A percentile compares a stretch with the other conserved stretches of the same genome.
phyloP scores from a whole-genome alignment of 2,329 filamentous ascomycete species.

The Sporothrix mexicana region DNA sequence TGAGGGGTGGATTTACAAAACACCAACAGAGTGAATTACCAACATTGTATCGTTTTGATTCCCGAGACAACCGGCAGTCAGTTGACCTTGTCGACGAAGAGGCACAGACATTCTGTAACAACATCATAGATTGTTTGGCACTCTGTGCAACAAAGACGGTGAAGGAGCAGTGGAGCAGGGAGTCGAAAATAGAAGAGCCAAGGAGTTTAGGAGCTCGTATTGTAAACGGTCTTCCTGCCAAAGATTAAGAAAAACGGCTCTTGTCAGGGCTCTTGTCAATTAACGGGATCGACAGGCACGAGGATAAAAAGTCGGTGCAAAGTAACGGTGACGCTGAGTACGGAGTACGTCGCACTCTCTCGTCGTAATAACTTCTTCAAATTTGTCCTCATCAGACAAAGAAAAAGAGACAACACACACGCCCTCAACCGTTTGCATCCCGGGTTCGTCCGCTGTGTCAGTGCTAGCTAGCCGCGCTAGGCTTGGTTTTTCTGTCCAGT shows the following conservation, averaged over 20 bases:
- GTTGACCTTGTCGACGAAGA: neutral
- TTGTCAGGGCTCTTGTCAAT: neutral
- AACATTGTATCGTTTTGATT: neutral
- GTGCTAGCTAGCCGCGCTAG: neutral
- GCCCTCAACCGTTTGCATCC: neutral
- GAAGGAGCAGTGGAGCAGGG: neutral
- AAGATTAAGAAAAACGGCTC: neutral
- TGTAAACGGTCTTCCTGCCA: neutral
- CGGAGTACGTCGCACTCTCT: neutral
- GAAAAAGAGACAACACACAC: neutral
- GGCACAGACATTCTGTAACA: neutral
- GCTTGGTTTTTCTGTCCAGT: neutral
- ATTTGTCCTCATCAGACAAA: neutral
- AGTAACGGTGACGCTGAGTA: neutral
- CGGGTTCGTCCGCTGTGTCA: slow-evolving; percentile 18
- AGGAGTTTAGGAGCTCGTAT: neutral
- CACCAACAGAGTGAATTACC: neutral
- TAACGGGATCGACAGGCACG: slow-evolving; percentile 12
- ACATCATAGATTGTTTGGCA: neutral
- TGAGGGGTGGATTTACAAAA: no score
- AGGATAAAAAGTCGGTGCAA: neutral
- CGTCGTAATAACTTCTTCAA: neutral
- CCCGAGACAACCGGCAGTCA: slow-evolving; percentile 19
- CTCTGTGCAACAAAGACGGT: neutral
- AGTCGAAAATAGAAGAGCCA: neutral